phyloP scores from a whole-genome alignment of 371 early-diverging fungal species.

The Pancytospora philotis region DNA sequence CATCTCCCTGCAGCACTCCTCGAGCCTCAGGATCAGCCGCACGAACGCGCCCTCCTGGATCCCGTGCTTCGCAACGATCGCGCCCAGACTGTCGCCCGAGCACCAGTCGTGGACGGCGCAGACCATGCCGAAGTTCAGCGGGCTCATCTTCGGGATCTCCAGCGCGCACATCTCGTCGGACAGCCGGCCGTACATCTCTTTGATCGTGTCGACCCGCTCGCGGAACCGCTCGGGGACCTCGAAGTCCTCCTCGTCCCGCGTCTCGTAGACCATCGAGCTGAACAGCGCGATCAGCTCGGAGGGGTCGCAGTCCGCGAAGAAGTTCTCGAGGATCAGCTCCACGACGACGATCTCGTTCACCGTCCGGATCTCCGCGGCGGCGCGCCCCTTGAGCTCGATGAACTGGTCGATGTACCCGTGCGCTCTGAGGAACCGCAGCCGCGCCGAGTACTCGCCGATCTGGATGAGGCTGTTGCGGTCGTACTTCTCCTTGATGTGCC shows the following conservation, averaged over 20 bases:
- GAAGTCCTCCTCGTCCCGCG: constrained; percentile 18
- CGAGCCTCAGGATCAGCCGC: constrained; percentile 52
- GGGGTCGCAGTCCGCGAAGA: constrained; percentile 30
- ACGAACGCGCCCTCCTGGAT: constrained; percentile 57
- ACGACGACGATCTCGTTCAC: constrained; percentile 56
- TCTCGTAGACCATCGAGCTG: constrained; percentile 50
- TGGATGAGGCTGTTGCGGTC: constrained; percentile 27
- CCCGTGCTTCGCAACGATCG: constrained; percentile 42
- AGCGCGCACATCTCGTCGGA: constrained; percentile 27
- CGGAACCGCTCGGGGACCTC: constrained; percentile 30
- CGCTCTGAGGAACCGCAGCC: constrained; percentile 48
- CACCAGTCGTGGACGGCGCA: constrained; percentile 56
- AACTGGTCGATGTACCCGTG: constrained; percentile 29
- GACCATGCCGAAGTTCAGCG: constrained; percentile 41
- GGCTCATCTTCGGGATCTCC: constrained; percentile 25
- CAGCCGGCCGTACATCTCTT: constrained; percentile 10
- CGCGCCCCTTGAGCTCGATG: constrained; percentile 53
- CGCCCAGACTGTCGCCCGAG: constrained; percentile 37
- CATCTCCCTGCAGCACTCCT: constrained; percentile 58
- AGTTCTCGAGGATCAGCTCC: constrained; percentile 53
- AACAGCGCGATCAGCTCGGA: constrained; percentile 40
- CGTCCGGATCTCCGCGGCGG: constrained; percentile 54
- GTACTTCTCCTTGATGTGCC: constrained; percentile 26
- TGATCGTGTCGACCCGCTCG: constrained; percentile 19
- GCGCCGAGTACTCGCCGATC: constrained; percentile 52